A percentile compares a stretch with the other conserved stretches of the same genome.
Conservation (phyloP, 225 moss, liverwort and hornwort genomes). For the Takakia lepidozioides region DNA sequence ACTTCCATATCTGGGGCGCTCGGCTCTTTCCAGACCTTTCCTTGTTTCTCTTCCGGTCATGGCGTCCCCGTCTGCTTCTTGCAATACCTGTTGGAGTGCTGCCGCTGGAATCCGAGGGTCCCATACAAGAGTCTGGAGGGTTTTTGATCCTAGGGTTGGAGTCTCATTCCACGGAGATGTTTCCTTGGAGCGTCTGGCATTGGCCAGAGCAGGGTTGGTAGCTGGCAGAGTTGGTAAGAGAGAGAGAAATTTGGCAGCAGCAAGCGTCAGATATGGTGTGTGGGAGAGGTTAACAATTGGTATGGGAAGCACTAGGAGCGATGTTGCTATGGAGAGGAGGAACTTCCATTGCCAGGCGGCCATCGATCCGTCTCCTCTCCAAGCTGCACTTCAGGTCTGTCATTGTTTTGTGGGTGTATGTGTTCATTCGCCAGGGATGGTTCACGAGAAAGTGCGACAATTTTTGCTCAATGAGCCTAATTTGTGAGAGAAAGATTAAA, state of each 20-base stretch:
- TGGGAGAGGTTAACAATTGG: neutral
- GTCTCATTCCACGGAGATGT: neutral
- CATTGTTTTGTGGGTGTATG: neutral
- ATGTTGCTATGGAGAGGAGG: neutral
- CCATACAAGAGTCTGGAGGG: neutral
- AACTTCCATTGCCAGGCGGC: neutral
- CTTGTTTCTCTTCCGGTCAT: too few relatives aligned
- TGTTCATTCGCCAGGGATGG: neutral
- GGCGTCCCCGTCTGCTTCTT: too few relatives aligned
- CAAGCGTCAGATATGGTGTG: neutral
- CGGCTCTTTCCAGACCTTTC: too few relatives aligned
- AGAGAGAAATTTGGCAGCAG: neutral
- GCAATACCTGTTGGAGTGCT: too few relatives aligned
- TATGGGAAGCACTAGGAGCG: neutral
- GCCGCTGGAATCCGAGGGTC: too few relatives aligned
- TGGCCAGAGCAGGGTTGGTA: too few relatives aligned
- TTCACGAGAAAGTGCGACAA: neutral
- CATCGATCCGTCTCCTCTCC: neutral
- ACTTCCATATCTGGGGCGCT: too few relatives aligned
- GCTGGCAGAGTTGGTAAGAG: neutral
- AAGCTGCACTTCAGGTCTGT: slow-evolving; percentile 1
- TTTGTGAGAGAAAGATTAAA: neutral
- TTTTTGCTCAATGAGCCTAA: neutral
- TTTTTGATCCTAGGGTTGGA: neutral
- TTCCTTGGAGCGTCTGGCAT: too few relatives aligned